These are phyloP conservation scores for Oryza punctata DNA, from an alignment of 176 grass and related monocot species.

Conservation along the genomic window DNA sequence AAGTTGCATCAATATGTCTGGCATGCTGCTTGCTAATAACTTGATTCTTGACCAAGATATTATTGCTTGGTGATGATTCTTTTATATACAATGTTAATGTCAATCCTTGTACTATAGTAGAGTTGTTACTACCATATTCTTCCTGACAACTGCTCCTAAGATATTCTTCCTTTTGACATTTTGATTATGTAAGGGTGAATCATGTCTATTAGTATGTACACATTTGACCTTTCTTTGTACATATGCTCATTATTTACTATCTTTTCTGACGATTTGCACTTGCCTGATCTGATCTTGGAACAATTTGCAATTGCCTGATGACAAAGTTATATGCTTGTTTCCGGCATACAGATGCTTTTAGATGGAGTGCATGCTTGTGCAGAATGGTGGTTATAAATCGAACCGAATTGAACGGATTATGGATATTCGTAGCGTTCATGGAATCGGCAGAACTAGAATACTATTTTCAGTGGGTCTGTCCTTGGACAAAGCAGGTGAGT, in stretches of 20 bases:
- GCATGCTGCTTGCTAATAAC: not conserved
- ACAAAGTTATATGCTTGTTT: conserved; percentile 2
- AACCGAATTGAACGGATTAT: not conserved
- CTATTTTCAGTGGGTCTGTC: conserved; percentile 8
- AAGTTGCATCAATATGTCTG: not conserved
- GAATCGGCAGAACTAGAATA: not conserved
- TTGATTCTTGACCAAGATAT: not conserved
- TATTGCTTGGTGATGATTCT: conserved; percentile 9
- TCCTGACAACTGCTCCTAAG: conserved; percentile 1
- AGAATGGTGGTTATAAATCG: conserved; percentile 8
- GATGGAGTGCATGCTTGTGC: not conserved
- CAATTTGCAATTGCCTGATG: not conserved
- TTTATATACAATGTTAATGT: not conserved
- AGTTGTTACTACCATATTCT: not conserved
- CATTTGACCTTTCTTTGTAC: conserved; percentile 19
- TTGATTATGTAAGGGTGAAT: conserved; percentile 22
- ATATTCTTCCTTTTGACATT: conserved; percentile 16
- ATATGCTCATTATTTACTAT: not conserved
- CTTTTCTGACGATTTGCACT: not conserved
- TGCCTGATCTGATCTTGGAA: not conserved
- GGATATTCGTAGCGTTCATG: conserved; percentile 28
- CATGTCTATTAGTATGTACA: conserved; percentile 19
- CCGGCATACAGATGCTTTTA: not conserved
- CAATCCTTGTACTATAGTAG: not conserved
- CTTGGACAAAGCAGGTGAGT: conserved; percentile 32